These are phyloP conservation scores for Arabidopsis hybrid DNA, from an alignment of 441 rosid genomes.

Conservation along the genomic window DNA sequence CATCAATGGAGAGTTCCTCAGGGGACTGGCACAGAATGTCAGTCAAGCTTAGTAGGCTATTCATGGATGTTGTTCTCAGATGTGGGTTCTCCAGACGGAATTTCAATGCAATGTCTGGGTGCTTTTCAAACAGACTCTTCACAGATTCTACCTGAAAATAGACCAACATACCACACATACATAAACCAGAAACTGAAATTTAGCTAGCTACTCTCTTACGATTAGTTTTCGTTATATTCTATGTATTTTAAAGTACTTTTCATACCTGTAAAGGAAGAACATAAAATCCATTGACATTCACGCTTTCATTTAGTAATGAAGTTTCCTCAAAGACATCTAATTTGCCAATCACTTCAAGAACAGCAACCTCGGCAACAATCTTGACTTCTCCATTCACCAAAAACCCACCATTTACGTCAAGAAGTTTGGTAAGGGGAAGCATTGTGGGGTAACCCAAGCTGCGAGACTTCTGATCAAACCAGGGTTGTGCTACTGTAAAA, in stretches of 20 bases:
- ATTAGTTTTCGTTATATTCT: no score
- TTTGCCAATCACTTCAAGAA: background rate
- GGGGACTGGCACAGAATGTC: background rate
- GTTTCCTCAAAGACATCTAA: background rate
- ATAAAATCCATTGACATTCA: background rate
- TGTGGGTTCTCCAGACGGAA: background rate
- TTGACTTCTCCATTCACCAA: background rate
- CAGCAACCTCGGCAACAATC: background rate
- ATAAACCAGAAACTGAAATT: no score
- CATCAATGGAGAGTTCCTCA: background rate
- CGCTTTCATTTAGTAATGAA: background rate
- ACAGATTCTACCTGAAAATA: no score
- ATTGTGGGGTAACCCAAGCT: accelerated
- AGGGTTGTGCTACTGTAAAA: background rate
- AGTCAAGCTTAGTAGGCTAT: background rate
- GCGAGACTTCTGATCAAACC: background rate
- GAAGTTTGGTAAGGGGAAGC: background rate
- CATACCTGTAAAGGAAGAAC: background rate
- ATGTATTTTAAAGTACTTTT: no score
- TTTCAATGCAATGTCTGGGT: no score
- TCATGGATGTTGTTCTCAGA: background rate
- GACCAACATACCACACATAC: no score
- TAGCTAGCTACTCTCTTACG: no score
- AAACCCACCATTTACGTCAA: background rate
- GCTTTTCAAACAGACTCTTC: no score